Evolutionary conservation across 2,329 filamentous ascomycete genomes (phyloP).

Genomic region (Sclerotinia nivalis): DNA sequence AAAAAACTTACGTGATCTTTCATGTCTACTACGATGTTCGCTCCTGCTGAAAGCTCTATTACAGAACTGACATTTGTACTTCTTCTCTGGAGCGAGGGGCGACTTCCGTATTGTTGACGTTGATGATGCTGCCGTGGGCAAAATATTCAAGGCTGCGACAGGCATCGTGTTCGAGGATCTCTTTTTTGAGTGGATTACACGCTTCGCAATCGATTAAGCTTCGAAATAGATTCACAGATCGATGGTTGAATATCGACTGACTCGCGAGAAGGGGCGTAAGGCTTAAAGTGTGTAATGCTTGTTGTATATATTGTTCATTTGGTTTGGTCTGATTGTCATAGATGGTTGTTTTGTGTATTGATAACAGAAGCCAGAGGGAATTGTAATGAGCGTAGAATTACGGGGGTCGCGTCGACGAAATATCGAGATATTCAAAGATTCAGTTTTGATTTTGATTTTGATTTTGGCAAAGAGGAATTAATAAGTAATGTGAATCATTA

Average conservation of each 20-base stretch:
- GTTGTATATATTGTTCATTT: conserved; percentile 53
- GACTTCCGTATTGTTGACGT: conserved; percentile 70
- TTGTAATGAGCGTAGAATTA: conserved; percentile 36
- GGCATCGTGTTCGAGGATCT: conserved; percentile 55
- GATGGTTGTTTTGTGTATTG: conserved; percentile 46
- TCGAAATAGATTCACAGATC: conserved; percentile 33
- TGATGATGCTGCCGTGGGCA: conserved; percentile 64
- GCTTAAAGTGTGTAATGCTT: conserved; percentile 67
- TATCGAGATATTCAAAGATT: background rate
- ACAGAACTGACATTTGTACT: conserved; percentile 99
- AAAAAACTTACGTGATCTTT: conserved; percentile 86
- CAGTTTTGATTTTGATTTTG: background rate
- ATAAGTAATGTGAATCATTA: conserved; percentile 4
- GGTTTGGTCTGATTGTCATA: conserved; percentile 56
- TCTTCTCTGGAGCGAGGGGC: conserved; percentile 82
- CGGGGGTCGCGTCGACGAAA: conserved; percentile 20
- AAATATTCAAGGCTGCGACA: conserved; percentile 57
- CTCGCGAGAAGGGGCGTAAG: conserved; percentile 52
- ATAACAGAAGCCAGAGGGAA: conserved; percentile 40
- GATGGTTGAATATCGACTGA: conserved; percentile 44
- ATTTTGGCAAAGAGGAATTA: background rate
- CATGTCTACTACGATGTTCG: conserved; percentile 95
- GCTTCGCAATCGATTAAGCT: conserved; percentile 7
- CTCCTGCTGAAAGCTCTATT: conserved; percentile 95
- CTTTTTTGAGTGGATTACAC: background rate